Percentiles rank a stretch among this genome's conserved stretches.
phyloP scores from a whole-genome alignment of 2,329 filamentous ascomycete species.

The Pestalotiopsis sp. region DNA sequence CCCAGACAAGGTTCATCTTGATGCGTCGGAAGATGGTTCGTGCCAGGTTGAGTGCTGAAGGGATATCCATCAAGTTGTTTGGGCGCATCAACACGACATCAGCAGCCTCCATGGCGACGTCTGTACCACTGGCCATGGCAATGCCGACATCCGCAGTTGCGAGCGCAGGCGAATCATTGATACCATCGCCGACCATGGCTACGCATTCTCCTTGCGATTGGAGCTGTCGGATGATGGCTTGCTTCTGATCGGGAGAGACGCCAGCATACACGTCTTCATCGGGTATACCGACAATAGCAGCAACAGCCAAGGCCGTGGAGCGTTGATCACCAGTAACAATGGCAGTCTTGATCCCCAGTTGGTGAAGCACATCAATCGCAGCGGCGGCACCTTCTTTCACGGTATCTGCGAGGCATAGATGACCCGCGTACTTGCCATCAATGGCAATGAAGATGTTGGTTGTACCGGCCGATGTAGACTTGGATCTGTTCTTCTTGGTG shows the following conservation, averaged over 20 bases:
- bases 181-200: slow-evolving; percentile 97
- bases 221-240: slow-evolving; percentile 77
- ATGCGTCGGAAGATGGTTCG: slow-evolving; percentile 88
- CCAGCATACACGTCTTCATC: slow-evolving; percentile 77
- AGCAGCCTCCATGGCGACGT: slow-evolving; percentile 96
- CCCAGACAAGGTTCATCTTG: slow-evolving; percentile 91
- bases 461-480: slow-evolving; percentile 63
- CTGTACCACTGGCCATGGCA: slow-evolving; percentile 87
- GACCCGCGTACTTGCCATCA: slow-evolving; percentile 78
- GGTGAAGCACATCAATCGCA: slow-evolving; percentile 78
- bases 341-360: slow-evolving; percentile 83
- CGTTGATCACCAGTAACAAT: slow-evolving; percentile 94
- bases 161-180: slow-evolving; percentile 96
- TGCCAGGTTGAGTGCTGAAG: slow-evolving; percentile 80
- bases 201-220: slow-evolving; percentile 77
- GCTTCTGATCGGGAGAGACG: slow-evolving; percentile 91
- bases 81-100: slow-evolving; percentile 95
- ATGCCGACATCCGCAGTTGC: slow-evolving; percentile 93
- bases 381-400: slow-evolving; percentile 87
- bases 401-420: slow-evolving; percentile 83
- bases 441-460: slow-evolving; percentile 94
- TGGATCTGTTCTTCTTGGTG: slow-evolving; percentile 41
- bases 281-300: slow-evolving; percentile 79
- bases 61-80: slow-evolving; percentile 90
- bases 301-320: slow-evolving; percentile 82